Conservation (phyloP, 2,329 filamentous ascomycete species). For the Coniochaeta hoffmannii region DNA sequence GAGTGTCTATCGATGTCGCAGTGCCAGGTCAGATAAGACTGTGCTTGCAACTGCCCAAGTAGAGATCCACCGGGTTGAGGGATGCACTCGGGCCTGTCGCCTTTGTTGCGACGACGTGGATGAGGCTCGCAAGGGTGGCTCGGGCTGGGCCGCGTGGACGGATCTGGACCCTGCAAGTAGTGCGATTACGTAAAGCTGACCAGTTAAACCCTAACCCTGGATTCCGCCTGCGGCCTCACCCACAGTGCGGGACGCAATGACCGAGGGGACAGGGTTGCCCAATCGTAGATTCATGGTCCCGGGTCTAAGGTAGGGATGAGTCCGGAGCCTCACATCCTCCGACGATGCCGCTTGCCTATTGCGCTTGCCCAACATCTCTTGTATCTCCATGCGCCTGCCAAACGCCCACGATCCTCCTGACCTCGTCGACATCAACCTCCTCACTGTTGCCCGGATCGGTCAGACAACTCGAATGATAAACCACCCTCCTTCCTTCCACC, state of each 20-base stretch:
- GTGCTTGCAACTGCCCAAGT: too few relatives aligned
- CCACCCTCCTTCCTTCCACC: background rate
- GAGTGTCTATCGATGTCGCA: too few relatives aligned
- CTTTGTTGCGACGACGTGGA: background rate
- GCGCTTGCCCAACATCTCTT: background rate
- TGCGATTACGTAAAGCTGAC: background rate
- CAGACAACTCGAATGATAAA: background rate
- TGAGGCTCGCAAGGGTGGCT: background rate
- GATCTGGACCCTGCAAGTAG: background rate
- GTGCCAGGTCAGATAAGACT: too few relatives aligned
- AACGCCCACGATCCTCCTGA: background rate
- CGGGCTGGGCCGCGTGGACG: background rate
- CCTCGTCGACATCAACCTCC: conserved; percentile 8
- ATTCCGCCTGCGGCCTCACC: background rate
- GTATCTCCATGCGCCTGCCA: background rate
- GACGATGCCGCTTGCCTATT: too few relatives aligned
- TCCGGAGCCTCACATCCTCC: too few relatives aligned
- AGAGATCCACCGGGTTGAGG: too few relatives aligned
- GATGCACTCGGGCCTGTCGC: too few relatives aligned
- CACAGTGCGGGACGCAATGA: too few relatives aligned
- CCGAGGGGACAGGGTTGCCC: too few relatives aligned
- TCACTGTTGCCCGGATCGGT: background rate
- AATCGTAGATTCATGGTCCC: too few relatives aligned
- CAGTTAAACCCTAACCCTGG: background rate
- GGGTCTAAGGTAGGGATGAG: too few relatives aligned